Base-by-base conservation (phyloP, 768 basidiomycete genomes). In the Leccinum disarticulatum region DNA sequence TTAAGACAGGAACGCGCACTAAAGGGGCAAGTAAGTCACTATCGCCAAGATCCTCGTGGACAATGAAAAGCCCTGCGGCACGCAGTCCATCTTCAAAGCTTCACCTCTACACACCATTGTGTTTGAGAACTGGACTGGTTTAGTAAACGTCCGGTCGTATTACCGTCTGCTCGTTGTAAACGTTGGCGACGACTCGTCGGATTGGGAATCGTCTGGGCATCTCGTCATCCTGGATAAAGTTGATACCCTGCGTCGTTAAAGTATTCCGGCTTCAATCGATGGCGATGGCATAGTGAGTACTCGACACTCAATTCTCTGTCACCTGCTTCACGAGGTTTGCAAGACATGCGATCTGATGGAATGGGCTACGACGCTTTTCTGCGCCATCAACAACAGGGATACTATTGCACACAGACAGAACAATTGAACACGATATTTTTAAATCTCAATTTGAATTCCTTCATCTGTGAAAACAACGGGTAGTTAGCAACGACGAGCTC, bases 121-220 rank as follows among this genome's bases (percentile, higher is more conserved):
- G 22, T 22, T 22, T 22, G 22, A 22, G 22, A 48, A 55, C 22
- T 62, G 59, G 61, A 31, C 31, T 38, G 25, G 56, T 15, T 43
- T 54, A 22, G 38, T 51, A 8, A 15, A 50, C 17, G 52, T 61
- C 31, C 55, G 14, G 52, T 31, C 61, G 60, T 54, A 61, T 63
- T 22, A 22, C 1, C 22, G 22, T 22, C 22, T 22, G 46, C 56
- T 62, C n/a, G 38, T 63, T 10, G 43, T 63, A 11, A 63, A 54
- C 17, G 13, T 61, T 33, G 53, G 62, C n/a, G 54, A 55, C 8
- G 33, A 27, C 17, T 22, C 22, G 22, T 22, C 22, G 7, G 60
- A 48, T 14, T 62, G 53, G 60, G 50, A 48, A n/a, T 55, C 53
- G 10, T 54, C 38, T 1, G 60, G 50, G 15, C 22, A 25, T 22